Conservation (phyloP, 257 asterid genomes). For the Knoxia roxburghii region DNA sequence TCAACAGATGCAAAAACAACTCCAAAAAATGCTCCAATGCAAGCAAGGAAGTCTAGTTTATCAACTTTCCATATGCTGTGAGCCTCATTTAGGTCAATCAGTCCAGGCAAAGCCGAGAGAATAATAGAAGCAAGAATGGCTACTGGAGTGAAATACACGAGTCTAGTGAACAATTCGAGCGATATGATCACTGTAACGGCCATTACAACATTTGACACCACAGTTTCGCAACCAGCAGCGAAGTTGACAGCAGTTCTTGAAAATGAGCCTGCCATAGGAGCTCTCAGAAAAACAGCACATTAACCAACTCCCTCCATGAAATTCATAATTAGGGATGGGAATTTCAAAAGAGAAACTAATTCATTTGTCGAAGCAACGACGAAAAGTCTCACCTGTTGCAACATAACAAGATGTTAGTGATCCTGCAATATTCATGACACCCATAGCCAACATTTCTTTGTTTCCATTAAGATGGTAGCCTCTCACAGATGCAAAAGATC, state of each 20-base stretch:
- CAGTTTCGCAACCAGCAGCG: conserved; percentile 72
- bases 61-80: conserved; percentile 36
- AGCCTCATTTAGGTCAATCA: conserved; percentile 31
- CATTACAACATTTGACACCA: conserved; percentile 61
- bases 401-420: conserved; percentile 42
- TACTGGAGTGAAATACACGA: conserved; percentile 33
- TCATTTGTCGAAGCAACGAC: too few species aligned
- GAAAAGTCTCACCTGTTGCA: conserved; percentile 34
- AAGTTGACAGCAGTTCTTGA: conserved; percentile 72
- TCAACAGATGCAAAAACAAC: conserved; percentile 37
- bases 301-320: background rate
- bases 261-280: conserved; percentile 61
- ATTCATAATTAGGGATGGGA: background rate
- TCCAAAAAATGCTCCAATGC: conserved; percentile 40
- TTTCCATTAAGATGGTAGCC: conserved; percentile 45
- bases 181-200: conserved; percentile 32
- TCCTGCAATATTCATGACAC: conserved; percentile 39
- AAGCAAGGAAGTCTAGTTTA: conserved; percentile 37
- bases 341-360: background rate
- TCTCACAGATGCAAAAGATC: conserved; percentile 35
- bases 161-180: conserved; percentile 27
- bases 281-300: too few species aligned
- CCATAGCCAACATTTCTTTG: conserved; percentile 44
- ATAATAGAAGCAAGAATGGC: conserved; percentile 39
- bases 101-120: conserved; percentile 40